Percentiles rank a stretch among this genome's conserved stretches.
These are phyloP conservation scores for Pseudogymnoascus sp. DNA, from an alignment of 2,329 filamentous ascomycete species.

Conservation along the genomic window DNA sequence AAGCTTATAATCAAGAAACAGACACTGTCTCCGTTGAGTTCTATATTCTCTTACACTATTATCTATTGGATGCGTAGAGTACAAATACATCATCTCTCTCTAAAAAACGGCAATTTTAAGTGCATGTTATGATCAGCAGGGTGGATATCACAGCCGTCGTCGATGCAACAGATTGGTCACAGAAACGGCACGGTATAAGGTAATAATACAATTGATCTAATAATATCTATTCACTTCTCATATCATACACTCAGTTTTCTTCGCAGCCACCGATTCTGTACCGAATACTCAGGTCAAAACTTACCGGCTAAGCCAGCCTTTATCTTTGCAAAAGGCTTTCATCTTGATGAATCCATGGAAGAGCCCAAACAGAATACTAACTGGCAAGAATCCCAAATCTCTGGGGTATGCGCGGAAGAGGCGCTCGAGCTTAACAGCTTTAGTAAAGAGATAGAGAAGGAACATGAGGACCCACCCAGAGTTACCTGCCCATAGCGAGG, in stretches of 20 bases:
- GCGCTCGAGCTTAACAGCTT: slow-evolving; percentile 82
- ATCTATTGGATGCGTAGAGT: no score
- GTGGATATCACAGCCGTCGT: neutral
- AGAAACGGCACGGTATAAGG: neutral
- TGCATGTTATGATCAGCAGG: neutral
- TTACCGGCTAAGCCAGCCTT: neutral
- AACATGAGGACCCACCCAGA: slow-evolving; percentile 26
- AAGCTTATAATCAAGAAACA: no score
- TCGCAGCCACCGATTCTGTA: neutral
- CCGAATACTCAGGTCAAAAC: neutral
- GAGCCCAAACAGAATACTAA: slow-evolving; percentile 88
- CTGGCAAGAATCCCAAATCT: slow-evolving; percentile 69
- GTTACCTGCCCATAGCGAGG: slow-evolving; percentile 29
- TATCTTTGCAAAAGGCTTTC: slow-evolving; percentile 49
- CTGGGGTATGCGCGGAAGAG: slow-evolving; percentile 77
- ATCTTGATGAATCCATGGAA: slow-evolving; percentile 89
- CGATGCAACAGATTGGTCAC: neutral
- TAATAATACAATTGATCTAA: neutral
- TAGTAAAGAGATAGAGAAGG: slow-evolving; percentile 73
- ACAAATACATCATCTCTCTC: no score
- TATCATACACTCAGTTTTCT: neutral
- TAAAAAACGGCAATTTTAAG: no score
- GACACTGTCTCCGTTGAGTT: no score
- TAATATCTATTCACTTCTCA: neutral
- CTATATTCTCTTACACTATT: no score